Conservation (phyloP, 345 rosid genomes). For the Boechera stricta region DNA sequence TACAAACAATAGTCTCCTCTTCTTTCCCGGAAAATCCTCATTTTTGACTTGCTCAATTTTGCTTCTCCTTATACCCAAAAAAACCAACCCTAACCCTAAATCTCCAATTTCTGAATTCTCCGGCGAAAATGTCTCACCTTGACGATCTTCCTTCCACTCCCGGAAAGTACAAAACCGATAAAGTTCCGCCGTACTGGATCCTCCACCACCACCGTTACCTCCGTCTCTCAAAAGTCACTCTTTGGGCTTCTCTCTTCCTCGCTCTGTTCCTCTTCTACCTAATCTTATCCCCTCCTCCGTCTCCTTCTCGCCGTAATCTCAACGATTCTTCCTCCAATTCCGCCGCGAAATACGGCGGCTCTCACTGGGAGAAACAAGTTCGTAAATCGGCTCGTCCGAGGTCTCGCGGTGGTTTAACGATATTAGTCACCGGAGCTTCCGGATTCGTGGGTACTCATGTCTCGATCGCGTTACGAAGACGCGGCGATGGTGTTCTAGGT, state of each 20-base stretch:
- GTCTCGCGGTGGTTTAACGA: constrained; percentile 50
- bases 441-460: constrained; percentile 80
- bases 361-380: constrained; percentile 59
- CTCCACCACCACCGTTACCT: constrained; percentile 57
- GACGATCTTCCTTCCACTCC: constrained; percentile 66
- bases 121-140: constrained; percentile 61
- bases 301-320: constrained; percentile 53
- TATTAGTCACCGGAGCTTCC: constrained; percentile 83
- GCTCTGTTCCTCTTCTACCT: constrained; percentile 57
- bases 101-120: constrained; percentile 6
- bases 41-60: constrained; percentile 35
- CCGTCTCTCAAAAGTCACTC: constrained; percentile 54
- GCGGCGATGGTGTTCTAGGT: constrained; percentile 82
- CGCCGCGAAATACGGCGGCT: constrained; percentile 46
- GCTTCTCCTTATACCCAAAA: not conserved
- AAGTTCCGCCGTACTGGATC: constrained; percentile 43
- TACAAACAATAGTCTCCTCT: constrained; percentile 33
- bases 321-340: constrained; percentile 45
- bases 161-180: constrained; percentile 69
- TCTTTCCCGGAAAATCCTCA: constrained; percentile 45
- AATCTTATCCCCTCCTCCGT: constrained; percentile 41
- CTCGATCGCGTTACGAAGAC: constrained; percentile 57
- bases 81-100: constrained; percentile 22
- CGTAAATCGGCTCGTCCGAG: constrained; percentile 57
- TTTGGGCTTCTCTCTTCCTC: constrained; percentile 55